Percentiles rank a stretch among this genome's conserved stretches.
phyloP scores from a whole-genome alignment of 176 grass and related monocot genomes.

The Eleusine indica region DNA sequence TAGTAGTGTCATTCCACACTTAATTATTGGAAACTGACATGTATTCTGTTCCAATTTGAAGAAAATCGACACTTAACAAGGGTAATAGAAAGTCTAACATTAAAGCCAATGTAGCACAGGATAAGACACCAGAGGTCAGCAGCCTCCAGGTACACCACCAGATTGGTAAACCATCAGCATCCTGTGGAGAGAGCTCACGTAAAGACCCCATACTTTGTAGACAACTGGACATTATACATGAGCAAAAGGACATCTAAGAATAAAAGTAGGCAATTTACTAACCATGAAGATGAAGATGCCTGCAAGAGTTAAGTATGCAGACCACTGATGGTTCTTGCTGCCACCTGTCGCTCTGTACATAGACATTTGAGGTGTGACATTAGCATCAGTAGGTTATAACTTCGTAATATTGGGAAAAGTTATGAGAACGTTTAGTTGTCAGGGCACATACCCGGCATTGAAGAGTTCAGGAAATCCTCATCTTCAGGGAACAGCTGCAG shows the following conservation, averaged over 20 bases:
- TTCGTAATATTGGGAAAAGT: not conserved
- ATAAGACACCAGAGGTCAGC: not conserved
- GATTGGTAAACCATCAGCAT: not conserved
- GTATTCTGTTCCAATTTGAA: no score
- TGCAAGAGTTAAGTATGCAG: not conserved
- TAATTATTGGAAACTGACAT: not conserved
- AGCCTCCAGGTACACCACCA: not conserved
- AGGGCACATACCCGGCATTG: not conserved
- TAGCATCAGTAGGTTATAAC: not conserved
- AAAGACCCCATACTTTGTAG: not conserved
- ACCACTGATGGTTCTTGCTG: not conserved
- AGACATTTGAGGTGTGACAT: not conserved
- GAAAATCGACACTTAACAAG: no score
- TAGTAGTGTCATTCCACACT: not conserved
- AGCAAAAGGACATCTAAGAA: not conserved
- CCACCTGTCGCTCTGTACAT: not conserved
- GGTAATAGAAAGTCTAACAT: not conserved
- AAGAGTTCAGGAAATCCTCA: constrained; percentile 49
- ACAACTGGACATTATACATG: not conserved
- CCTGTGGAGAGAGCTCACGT: not conserved
- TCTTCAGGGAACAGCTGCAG: constrained; percentile 73
- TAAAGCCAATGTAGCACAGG: not conserved
- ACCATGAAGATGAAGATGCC: not conserved
- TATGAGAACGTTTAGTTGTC: not conserved
- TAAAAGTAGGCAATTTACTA: not conserved